A percentile compares a stretch with the other conserved stretches of the same genome.
These are phyloP conservation scores for Chenopodium berlandieri DNA, from an alignment of 148 eudicot genomes.

Conservation along the genomic window DNA sequence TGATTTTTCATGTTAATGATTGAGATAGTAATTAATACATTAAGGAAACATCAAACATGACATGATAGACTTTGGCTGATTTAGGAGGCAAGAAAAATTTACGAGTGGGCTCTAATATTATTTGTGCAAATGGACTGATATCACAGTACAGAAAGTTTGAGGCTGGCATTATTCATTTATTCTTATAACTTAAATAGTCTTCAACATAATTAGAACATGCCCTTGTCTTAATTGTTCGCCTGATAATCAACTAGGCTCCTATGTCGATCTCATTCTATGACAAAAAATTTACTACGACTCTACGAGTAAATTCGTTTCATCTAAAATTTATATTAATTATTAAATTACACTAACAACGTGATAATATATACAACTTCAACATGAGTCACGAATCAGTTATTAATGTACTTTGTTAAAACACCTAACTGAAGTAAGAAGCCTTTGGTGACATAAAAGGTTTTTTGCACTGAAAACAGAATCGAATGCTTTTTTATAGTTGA, in stretches of 20 bases:
- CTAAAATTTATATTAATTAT: no score
- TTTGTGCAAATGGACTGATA: background rate
- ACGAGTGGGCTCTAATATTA: background rate
- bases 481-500: constrained; percentile 21
- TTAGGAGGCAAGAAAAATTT: background rate
- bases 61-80: background rate
- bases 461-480: constrained; percentile 25
- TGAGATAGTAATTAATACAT: background rate
- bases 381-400: background rate
- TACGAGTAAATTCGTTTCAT: no score
- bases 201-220: background rate
- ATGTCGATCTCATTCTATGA: no score
- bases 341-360: no score
- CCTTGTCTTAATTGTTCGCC: no score
- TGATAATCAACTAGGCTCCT: no score
- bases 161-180: constrained; percentile 10
- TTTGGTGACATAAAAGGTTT: constrained; percentile 23
- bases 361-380: no score
- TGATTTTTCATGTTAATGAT: background rate
- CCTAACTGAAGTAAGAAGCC: constrained; percentile 2
- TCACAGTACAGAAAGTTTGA: background rate
- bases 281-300: no score
- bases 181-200: background rate
- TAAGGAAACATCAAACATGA: constrained; percentile 13
- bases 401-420: background rate